Percentiles rank a stretch among this genome's conserved stretches.
These are phyloP conservation scores for Ricinus communis DNA, from an alignment of 345 rosid species.

Conservation along the genomic window DNA sequence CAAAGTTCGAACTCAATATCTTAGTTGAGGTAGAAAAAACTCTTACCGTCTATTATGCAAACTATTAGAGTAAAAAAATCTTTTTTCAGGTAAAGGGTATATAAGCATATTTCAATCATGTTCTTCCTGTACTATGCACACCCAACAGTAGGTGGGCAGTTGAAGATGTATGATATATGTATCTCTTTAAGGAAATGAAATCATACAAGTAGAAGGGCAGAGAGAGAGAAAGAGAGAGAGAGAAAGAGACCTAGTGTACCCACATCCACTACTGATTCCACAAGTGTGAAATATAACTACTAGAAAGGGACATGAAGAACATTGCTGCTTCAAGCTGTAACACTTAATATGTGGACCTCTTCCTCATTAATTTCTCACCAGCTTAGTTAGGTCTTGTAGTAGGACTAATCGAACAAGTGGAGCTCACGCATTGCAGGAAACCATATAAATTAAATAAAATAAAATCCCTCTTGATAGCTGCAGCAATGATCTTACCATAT, in stretches of 20 bases:
- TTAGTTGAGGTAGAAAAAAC: too few species aligned
- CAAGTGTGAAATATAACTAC: too few species aligned
- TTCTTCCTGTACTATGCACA: background rate
- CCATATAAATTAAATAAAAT: background rate
- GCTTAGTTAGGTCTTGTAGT: background rate
- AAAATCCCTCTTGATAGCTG: background rate
- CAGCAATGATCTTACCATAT: background rate
- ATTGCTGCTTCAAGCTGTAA: background rate
- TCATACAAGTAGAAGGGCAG: background rate
- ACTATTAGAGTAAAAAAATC: too few species aligned
- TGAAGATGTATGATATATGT: too few species aligned
- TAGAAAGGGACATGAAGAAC: background rate
- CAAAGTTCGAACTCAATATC: too few species aligned
- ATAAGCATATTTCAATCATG: too few species aligned
- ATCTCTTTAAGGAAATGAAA: background rate
- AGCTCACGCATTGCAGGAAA: background rate
- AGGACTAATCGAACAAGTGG: background rate
- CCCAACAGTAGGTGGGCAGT: slow-evolving; percentile 5
- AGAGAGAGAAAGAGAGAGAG: too few species aligned
- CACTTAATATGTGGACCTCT: background rate
- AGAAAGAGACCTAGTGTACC: too few species aligned
- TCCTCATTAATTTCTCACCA: background rate
- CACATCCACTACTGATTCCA: too few species aligned
- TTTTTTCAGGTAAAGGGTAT: too few species aligned
- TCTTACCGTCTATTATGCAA: too few species aligned